Base-by-base conservation (phyloP, 2,329 filamentous ascomycete species). In the Beauveria sp. region DNA sequence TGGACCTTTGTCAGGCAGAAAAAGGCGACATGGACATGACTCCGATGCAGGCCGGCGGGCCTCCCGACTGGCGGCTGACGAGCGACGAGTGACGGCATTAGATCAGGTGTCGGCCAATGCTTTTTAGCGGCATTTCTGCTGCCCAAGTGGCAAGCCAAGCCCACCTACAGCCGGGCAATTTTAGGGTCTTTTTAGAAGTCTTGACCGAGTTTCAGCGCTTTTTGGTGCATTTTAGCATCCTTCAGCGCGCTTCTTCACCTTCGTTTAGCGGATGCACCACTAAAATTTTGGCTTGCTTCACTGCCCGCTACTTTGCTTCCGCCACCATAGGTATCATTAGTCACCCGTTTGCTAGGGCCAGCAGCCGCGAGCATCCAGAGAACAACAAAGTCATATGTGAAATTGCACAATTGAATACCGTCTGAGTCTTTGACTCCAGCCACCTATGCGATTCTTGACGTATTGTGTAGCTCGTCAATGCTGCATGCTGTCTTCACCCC, bases 11-110 rank as follows among this genome's bases (percentile, higher is more conserved):
- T 60, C 49, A 52, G 49, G 57, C 40, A 53, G 57, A 60, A 60
- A 60, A 60, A 53, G 48, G 28, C 24, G 57, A 53, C 48, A 31
- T 46, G 57, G 38, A 34, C 49, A 59, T 31, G 56, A 59, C 57
- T 60, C 57, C 40, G 48, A 53, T 52, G 57, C 38, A 60, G 57
- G 49, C 57, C 57, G 57, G 57, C 57, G 57, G 57, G 57, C 57
- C 40, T 40, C 40, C 38, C 57, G 57, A 52, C 31, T 28, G 31
- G 46, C 31, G 56, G 31, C 46, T 59, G 55, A 59, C 55, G 45
- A 59, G 55, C 16, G 22, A 20, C 38, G 57, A 59, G 56, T 60
- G 57, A 60, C 57, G 49, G 49, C 57, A 60, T 60, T 18, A 45
- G 56, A 45, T 51, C 46, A 59, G 56, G 34, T 43, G 24, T 24